Base-by-base conservation (phyloP, 148 eudicot species). In the Rhododendron henanense region DNA sequence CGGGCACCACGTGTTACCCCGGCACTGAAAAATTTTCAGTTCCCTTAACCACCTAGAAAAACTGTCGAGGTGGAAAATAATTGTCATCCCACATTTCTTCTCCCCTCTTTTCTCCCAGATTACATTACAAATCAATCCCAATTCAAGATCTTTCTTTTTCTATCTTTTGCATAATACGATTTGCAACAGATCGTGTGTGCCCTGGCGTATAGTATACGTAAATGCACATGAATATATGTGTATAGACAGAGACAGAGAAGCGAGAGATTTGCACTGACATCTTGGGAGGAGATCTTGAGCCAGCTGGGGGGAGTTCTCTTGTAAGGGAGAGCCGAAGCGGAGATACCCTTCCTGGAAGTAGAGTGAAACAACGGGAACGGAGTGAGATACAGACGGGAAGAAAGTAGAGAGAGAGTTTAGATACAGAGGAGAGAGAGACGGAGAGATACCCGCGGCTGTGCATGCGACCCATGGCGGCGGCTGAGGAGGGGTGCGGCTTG, bases 231-330 rank as follows among this genome's bases (percentile, higher is more conserved):
- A 10, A 78, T 4, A 18, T 4, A 18, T n/a, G 19, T 18, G 31
- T 6, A 80, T 6, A 15, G 57, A 53, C 1, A 7, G 2, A 63
- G 19, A 39, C 11, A 39, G 55, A n/a, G 41, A 28, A 76, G 13
- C 14, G 31, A 83, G 57, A 51, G 23, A 15, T 47, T 44, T 28
- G 4, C 10, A 77, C 67, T 10, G 41, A 87, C 88, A 83, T 87
- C 88, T 45, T 41, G 86, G 16, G 88, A 35, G 48, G 86, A 78
- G 80, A 84, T 87, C 79, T 87, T 87, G 83, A 87, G 88, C 88
- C 88, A 87, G 37, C 86, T 87, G 4, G 88, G 88, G 6, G 88
- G 88, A 35, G 88, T 87, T 79, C 88, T 87, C 84, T 87, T 87
- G 88, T 87, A 87, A 0, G 89, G 89, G 50, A 87, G 25, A 19